Base-by-base conservation (phyloP, 2,329 filamentous ascomycete genomes). In the Cladosporium sp. region DNA sequence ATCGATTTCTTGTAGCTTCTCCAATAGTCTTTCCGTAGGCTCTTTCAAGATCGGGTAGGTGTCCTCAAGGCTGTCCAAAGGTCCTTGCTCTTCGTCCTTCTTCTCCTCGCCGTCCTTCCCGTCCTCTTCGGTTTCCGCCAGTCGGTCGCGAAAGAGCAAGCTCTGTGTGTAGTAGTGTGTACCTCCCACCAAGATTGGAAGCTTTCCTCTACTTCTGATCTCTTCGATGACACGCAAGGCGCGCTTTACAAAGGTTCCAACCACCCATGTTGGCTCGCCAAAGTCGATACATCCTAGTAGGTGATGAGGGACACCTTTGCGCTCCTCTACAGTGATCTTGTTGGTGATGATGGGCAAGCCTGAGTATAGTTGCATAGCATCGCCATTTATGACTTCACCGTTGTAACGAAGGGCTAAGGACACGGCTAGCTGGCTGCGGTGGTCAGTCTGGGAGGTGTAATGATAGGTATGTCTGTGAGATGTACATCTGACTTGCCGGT, bases 301-400 rank as follows among this genome's bases (percentile, higher is more conserved):
- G 78, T 99, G 94, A 76, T 99, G 95, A 4, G 91, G 90, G 12
- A 99, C 84, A 11, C 90, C 92, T 68, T 90, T 86, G 73, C 88
- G 89, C 76, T 98, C 94, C 24, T 88, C 84, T 0, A 75, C 62
- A 0, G 91, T 87, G 66, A 98, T 91, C 77, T 98, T 96, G 78
- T 99, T 99, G 30, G 95, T 99, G 72, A 98, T 94, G 69, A 98
- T 90, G 5, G 95, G 93, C 52, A 99, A 82, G 2, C 95, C 95
- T 63, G 87, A 86, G 78, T 99, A 99, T 80, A 99, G 88, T 77
- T 99, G 95, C 93, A 99, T 97, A 47, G 95, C 95, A 83, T 99
- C 95, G 57, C 92, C 92, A 76, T 99, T 99, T 80, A 99, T 93
- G 62, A 99, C 87, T 78, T 99, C 95, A 75, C 96, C 95, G 78